Evolutionary conservation across 2,329 filamentous ascomycete genomes (phyloP), one percentile per base, ranked within the genome.

Genomic region (Blumeria graminis): DNA sequence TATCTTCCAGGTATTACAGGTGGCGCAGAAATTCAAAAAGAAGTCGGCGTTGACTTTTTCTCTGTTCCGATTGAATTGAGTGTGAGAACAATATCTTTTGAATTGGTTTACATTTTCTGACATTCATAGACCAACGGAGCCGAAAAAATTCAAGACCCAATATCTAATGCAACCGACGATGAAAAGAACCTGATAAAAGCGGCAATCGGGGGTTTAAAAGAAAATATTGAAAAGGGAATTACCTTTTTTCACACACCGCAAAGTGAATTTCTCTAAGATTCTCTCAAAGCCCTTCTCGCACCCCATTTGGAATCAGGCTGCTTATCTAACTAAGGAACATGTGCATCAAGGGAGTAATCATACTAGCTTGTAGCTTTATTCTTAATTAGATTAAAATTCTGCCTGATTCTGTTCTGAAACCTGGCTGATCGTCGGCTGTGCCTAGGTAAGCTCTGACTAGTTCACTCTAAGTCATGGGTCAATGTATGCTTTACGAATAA

Each of bases 21-120:
- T 60, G 92, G 92, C 67, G 84, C 90, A 56, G 86, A 79, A 62
- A 83, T 98, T 64, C 77, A 77, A 60, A 87, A 94, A 76, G 79
- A 82, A 67, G 87, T 83, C 60, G 89, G 88, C 63, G 71, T 78
- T 61, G 89, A 98, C 57, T 98, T 86, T 77, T 98, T 98, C 80
- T 94, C 92, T 58, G 87, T 93, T 56, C 90, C 89, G 59, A 80
- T 96, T 63, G 86, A 94, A 74, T 87, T 98, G 63, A 92, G 92
- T 67, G 88, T 93, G 84, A 74, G 86, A 59, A 76, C 56, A 14
- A 38, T 16, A 6, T 1, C 13, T 10, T 14, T 50, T 22, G n/a
- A n/a, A 28, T 18, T 46, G 56, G 43, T n/a, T 14, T 34, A 51
- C 43, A 55, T 65, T 68, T 63, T 69, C 66, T 64, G 55, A 63